Evolutionary conservation across 129 eudicot species (phyloP).

Genomic region (Helichrysum umbraculigerum): DNA sequence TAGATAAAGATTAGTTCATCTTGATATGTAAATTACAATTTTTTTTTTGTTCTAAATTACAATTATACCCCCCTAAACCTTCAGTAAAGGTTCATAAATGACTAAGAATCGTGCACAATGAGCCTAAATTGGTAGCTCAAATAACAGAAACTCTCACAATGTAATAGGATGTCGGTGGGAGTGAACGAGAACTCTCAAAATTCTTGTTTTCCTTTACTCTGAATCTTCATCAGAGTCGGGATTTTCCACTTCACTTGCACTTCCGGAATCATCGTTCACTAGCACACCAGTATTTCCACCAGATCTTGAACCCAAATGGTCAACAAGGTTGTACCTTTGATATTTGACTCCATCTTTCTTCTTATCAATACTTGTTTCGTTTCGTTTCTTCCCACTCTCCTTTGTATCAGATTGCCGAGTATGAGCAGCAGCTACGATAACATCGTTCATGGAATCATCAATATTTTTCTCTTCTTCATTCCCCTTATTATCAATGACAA

Average conservation of each 20-base stretch:
- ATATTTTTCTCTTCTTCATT: slow-evolving; percentile 40
- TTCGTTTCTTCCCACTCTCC: slow-evolving; percentile 49
- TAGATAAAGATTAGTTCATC: no score
- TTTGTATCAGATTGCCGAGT: slow-evolving; percentile 40
- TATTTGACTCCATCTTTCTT: slow-evolving; percentile 45
- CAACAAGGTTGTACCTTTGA: slow-evolving; percentile 47
- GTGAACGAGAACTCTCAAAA: background rate
- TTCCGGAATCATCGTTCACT: slow-evolving; percentile 37
- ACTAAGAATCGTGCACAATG: background rate
- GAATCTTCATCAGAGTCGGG: slow-evolving; percentile 51
- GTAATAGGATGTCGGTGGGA: background rate
- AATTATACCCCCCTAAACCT: background rate
- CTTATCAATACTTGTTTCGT: slow-evolving; percentile 34
- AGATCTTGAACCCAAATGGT: slow-evolving; percentile 30
- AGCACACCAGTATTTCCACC: slow-evolving; percentile 15
- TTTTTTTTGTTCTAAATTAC: no score
- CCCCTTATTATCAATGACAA: slow-evolving; percentile 72
- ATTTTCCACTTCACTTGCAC: slow-evolving; percentile 58
- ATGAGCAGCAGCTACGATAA: slow-evolving; percentile 60
- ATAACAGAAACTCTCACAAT: background rate
- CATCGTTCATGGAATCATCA: slow-evolving; percentile 48
- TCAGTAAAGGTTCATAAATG: background rate
- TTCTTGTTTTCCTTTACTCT: slow-evolving; percentile 13
- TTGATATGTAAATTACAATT: no score
- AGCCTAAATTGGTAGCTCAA: background rate